Evolutionary conservation across 495 filamentous ascomycete genomes (phyloP).

Genomic region (Penicillium pulvis): DNA sequence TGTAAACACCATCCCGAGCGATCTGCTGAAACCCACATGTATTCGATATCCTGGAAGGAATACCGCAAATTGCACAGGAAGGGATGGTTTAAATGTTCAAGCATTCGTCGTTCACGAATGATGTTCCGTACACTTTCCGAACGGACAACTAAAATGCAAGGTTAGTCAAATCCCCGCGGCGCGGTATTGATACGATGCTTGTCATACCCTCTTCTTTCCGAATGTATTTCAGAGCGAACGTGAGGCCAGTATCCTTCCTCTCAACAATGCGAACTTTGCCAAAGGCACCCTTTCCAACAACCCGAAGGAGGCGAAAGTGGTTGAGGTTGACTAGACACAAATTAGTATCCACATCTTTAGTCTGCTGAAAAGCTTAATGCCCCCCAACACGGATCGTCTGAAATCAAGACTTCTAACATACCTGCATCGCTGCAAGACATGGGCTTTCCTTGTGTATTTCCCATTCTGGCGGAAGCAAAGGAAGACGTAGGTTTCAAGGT

Average conservation of each 20-base stretch:
- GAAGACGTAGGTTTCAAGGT: constrained; percentile 23
- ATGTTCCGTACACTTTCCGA: constrained; percentile 98
- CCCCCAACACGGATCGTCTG: neutral
- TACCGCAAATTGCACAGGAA: constrained; percentile 99
- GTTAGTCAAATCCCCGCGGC: neutral
- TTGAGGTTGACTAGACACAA: constrained; percentile 82
- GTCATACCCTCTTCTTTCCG: constrained; percentile 94
- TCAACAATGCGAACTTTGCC: constrained; percentile 99
- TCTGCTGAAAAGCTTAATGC: neutral
- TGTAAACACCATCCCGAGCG: neutral
- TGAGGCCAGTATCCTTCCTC: constrained; percentile 89
- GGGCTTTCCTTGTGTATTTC: constrained; percentile 91
- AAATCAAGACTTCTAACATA: constrained; percentile 47
- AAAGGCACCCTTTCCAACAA: constrained; percentile 97
- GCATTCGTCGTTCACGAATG: constrained; percentile 94
- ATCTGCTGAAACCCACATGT: constrained; percentile 68
- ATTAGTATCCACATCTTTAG: constrained; percentile 13
- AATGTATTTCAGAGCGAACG: constrained; percentile 97
- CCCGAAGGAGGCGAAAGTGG: constrained; percentile 91
- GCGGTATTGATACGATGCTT: constrained; percentile 4
- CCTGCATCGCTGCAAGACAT: constrained; percentile 91
- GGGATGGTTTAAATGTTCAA: constrained; percentile 95
- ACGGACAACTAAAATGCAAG: constrained; percentile 72
- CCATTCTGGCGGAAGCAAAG: constrained; percentile 60
- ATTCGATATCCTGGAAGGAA: constrained; percentile 98